Base-by-base conservation (phyloP, 768 basidiomycete species). In the Pholiota microspora region DNA sequence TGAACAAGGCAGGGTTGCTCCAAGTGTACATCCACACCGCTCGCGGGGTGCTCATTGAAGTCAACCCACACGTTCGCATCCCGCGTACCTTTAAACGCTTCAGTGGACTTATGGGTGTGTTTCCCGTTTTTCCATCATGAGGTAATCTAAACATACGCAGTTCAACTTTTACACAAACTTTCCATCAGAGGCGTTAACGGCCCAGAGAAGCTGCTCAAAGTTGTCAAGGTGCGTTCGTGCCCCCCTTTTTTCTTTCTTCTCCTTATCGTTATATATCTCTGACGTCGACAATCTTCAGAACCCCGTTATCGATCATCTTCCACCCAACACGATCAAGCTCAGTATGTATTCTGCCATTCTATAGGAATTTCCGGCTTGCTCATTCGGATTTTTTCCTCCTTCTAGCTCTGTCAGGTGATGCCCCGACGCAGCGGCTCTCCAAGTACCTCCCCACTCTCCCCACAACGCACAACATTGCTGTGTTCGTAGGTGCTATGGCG, bases 21-120 rank as follows among this genome's bases (percentile, higher is more conserved):
- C 97, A 98, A 70, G 94, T 99, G 15, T 99, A 96, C 74, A 95
- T 99, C 57, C 95, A 98, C 75, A 98, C 97, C 13, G 91, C 94
- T 15, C 92, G 90, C 64, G 94, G 94, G 34, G 91, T 94, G 10
- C 82, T 99, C 44, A 98, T 99, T 67, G 96, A 99, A 73, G 94
- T 98, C 62, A 98, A 99, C 70, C 97, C 97, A 2, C 89, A 92
- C 72, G 94, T 98, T 9, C 84, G 97, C 53, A 99, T 99, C 64
- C 97, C 97, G 9, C 82, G 97, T 59, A 99, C 97, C 10, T 98
- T 99, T 73, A 99, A 99, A 73, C 85, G 97, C 8, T 99, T 99
- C 73, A 94, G 92, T 54, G 97, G 97, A 18, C 77, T 99, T 60
- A 99, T 99, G 97, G 95, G 94, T 96, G 79, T 58, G 65, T 18